These are phyloP conservation scores for Remersonia thermophila DNA, from an alignment of 2,329 filamentous ascomycete species.

Conservation along the genomic window DNA sequence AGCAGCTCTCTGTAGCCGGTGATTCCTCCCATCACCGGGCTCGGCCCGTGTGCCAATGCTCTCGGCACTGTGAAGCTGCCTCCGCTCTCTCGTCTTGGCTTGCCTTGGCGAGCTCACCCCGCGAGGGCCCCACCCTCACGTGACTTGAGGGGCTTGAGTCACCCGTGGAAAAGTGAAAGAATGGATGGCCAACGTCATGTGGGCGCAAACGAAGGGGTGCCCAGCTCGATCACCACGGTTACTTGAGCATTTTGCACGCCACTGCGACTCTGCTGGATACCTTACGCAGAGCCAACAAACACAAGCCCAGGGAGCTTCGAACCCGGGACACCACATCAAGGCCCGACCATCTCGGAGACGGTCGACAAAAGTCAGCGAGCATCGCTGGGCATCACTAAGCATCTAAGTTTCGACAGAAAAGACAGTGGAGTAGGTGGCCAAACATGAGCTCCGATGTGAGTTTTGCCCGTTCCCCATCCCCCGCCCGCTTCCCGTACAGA, in stretches of 20 bases:
- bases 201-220: slow-evolving; percentile 3
- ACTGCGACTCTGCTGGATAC: no score
- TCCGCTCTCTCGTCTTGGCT: no score
- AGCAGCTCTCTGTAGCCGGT: no score
- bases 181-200: slow-evolving; percentile 14
- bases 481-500: slow-evolving; percentile 6
- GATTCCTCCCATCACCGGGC: not conserved
- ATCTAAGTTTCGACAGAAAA: slow-evolving; percentile 3
- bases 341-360: no score
- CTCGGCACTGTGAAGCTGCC: slow-evolving; percentile 6
- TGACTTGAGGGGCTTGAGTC: slow-evolving; percentile 16
- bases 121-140: slow-evolving; percentile 14
- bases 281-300: no score
- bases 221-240: slow-evolving; percentile 1
- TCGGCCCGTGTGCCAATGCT: slow-evolving; percentile 2
- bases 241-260: no score
- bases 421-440: slow-evolving; percentile 14
- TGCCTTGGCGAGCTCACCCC: not conserved
- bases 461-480: slow-evolving; percentile 13
- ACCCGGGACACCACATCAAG: no score
- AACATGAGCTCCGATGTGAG: slow-evolving; percentile 25
- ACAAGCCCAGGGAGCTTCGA: no score
- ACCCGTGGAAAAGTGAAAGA: slow-evolving; percentile 5
- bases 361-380: no score
- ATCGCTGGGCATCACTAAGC: no score